Evolutionary conservation across 345 rosid species (phyloP).

Genomic region (Turritis glabra): DNA sequence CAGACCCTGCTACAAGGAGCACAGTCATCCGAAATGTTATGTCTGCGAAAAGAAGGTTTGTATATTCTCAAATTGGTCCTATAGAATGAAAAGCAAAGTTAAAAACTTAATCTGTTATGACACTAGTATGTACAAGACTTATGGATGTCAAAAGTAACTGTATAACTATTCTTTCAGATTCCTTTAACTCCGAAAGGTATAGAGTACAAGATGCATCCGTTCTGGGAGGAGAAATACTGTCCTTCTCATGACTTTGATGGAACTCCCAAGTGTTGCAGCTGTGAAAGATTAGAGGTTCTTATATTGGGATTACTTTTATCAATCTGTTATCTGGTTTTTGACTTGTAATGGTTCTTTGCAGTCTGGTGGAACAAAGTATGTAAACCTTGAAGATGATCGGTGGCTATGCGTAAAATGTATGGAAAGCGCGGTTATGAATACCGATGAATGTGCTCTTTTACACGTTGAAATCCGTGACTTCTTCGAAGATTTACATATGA

Average conservation of each 20-base stretch:
- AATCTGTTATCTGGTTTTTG: background rate
- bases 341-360: conserved; percentile 26
- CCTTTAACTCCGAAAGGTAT: conserved; percentile 51
- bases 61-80: background rate
- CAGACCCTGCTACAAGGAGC: conserved; percentile 12
- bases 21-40: conserved; percentile 23
- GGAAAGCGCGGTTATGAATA: conserved; percentile 80
- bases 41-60: conserved; percentile 24
- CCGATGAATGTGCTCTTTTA: conserved; percentile 62
- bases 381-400: conserved; percentile 65
- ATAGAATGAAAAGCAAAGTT: background rate
- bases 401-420: conserved; percentile 76
- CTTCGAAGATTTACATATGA: conserved; percentile 68
- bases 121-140: background rate
- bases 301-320: background rate
- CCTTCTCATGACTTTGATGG: conserved; percentile 9
- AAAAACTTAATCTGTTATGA: background rate
- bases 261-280: conserved; percentile 34
- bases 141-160: conserved; percentile 35
- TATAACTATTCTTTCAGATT: conserved; percentile 45
- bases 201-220: conserved; percentile 48
- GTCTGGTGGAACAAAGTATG: conserved; percentile 52
- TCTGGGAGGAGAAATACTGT: conserved; percentile 31
- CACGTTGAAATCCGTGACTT: conserved; percentile 76
- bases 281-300: conserved; percentile 31